Base-by-base conservation (phyloP, 371 early-diverging fungal genomes). In the Actinomortierella ambigua region DNA sequence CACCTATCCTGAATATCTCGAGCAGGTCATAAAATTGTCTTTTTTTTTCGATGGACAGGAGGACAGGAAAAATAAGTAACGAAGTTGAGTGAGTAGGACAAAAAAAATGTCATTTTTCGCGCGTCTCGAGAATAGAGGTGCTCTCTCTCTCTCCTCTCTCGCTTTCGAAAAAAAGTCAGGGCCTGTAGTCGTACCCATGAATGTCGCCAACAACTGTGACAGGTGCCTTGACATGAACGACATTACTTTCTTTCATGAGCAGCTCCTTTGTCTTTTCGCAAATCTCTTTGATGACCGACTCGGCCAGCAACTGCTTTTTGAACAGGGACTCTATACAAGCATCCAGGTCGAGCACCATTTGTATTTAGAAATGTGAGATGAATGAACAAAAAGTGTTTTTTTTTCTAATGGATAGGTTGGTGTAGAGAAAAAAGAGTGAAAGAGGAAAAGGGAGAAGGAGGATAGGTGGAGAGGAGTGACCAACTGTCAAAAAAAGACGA, bases 1-100 rank as follows among this genome's bases (percentile, higher is more conserved):
- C 98, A 17, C 97, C 95, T 59, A 96, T 95, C 57, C 90, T 87
- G 80, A 99, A 97, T 62, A 99, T 92, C 62, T 97, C 96, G 46
- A 97, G 82, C 29, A 99, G 83, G 76, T 99, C 99, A 60, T 92
- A 93, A 67, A 96, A 97, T 73, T 99, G 98, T n/a, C 98, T 94
- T 59, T 26, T n/a, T 53, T 27, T 6, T 51, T 51, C 18, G 6
- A 15, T 22, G 2, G 20, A 15, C 7, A 18, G 17, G 39, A 39
- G 20, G 24, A 52, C 17, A 24, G 5, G 22, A 23, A 41, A 55
- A 46, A 52, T 24, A 48, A 40, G 18, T 6, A 20, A 13, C 2
- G 14, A 28, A 26, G 15, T 15, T 42, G 5, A 49, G 29, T 43
- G 29, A 8, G 20, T 43, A n/a, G n/a, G n/a, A n/a, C n/a, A 42